Evolutionary conservation across 2,329 filamentous ascomycete species (phyloP).

Genomic region (Gliomastix tumulicola): DNA sequence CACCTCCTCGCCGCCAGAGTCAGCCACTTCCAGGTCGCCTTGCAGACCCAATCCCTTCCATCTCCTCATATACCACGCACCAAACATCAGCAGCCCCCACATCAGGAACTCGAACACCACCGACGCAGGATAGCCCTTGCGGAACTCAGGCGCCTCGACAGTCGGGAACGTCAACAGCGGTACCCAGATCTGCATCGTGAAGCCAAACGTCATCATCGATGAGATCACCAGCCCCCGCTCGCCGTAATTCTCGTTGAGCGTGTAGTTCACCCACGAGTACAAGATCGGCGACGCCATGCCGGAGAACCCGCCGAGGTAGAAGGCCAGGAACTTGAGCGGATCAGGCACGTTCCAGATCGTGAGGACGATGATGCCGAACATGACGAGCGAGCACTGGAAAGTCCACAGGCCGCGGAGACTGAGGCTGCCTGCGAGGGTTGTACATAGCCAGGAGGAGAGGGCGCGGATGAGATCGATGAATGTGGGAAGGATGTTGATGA

Average conservation of each 20-base stretch:
- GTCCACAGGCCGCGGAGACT: conserved; percentile 18
- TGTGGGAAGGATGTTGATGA: conserved; percentile 18
- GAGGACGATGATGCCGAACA: conserved; percentile 18
- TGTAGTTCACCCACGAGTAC: conserved; percentile 23
- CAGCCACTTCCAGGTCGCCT: too few species aligned
- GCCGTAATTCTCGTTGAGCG: conserved; percentile 20
- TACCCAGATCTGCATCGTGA: conserved; percentile 17
- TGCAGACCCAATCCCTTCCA: too few species aligned
- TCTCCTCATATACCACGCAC: conserved; percentile 15
- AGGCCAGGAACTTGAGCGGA: conserved; percentile 18
- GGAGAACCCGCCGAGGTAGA: conserved; percentile 19
- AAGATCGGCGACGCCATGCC: conserved; percentile 20
- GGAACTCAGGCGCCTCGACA: conserved; percentile 15
- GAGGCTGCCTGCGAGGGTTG: conserved; percentile 15
- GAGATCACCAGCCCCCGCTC: conserved; percentile 21
- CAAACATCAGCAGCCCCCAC: conserved; percentile 17
- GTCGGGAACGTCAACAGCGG: conserved; percentile 18
- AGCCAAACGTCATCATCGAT: conserved; percentile 26
- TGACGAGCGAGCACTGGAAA: conserved; percentile 10
- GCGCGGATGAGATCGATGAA: conserved; percentile 16
- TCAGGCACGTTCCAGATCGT: conserved; percentile 19
- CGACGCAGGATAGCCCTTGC: conserved; percentile 16
- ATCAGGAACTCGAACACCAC: conserved; percentile 15
- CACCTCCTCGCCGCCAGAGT: too few species aligned
- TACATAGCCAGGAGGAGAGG: conserved; percentile 18